Evolutionary conservation across 2,329 filamentous ascomycete genomes (phyloP).

Genomic region (Tympanopsis confertula): DNA sequence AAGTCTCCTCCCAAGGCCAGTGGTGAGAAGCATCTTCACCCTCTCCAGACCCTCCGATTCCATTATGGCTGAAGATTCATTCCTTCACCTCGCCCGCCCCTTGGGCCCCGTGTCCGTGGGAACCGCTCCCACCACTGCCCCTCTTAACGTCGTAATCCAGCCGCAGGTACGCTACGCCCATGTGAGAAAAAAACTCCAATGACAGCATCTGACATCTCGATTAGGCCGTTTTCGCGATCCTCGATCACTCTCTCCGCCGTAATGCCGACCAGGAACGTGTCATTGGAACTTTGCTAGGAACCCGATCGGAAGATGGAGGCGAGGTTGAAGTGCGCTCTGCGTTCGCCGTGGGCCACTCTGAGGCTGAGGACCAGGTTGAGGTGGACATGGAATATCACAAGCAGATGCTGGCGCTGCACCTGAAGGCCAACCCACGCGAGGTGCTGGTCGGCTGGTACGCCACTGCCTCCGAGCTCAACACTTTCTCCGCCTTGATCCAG

Average conservation of each 20-base stretch:
- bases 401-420: conserved; percentile 91
- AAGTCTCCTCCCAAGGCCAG: too few species aligned
- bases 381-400: conserved; percentile 99
- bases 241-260: conserved; percentile 89
- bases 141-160: conserved; percentile 87
- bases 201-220: neutral
- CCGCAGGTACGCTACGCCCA: conserved; percentile 65
- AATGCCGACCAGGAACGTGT: conserved; percentile 70
- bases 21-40: too few species aligned
- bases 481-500: conserved; percentile 94
- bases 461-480: conserved; percentile 92
- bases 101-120: conserved; percentile 71
- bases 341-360: conserved; percentile 96
- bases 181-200: neutral
- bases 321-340: conserved; percentile 92
- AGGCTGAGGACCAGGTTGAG: conserved; percentile 96
- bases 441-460: conserved; percentile 97
- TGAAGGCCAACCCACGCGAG: conserved; percentile 89
- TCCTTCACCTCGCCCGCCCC: conserved; percentile 88
- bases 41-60: too few species aligned
- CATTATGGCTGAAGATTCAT: conserved; percentile 80
- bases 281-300: conserved; percentile 88
- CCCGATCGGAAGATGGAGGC: conserved; percentile 88
- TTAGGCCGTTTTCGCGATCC: conserved; percentile 61
- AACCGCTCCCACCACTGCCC: conserved; percentile 75